Percentiles rank a stretch among this genome's conserved stretches.
Conservation (phyloP, 116 monocot genomes). For the Posidonia oceanica region DNA sequence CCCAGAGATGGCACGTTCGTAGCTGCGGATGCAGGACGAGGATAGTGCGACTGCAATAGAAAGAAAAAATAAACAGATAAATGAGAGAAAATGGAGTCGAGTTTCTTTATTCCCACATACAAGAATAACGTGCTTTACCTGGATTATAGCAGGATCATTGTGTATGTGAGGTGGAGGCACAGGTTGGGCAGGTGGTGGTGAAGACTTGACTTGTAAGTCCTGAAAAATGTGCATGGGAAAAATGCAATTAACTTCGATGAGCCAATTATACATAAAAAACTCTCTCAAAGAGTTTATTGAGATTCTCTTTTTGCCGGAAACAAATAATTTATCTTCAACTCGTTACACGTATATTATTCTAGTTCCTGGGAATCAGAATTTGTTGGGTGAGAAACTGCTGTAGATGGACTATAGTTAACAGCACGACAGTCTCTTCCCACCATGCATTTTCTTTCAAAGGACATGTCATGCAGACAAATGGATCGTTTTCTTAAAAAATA, state of each 20-base stretch:
- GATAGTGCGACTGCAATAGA: slow-evolving; percentile 68
- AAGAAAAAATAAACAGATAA: not conserved
- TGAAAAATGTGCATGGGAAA: slow-evolving; percentile 10
- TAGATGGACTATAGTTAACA: too few relatives aligned
- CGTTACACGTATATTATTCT: too few relatives aligned
- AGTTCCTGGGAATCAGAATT: too few relatives aligned
- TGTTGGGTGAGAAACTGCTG: too few relatives aligned
- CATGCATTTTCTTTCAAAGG: too few relatives aligned
- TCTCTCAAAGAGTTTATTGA: not conserved
- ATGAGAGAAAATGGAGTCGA: not conserved
- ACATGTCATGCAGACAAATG: too few relatives aligned
- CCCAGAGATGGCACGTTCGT: slow-evolving; percentile 29
- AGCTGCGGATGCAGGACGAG: slow-evolving; percentile 36
- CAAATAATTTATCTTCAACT: too few relatives aligned
- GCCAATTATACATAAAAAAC: not conserved
- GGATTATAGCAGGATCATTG: slow-evolving; percentile 78
- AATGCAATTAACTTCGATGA: not conserved
- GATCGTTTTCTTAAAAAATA: too few relatives aligned
- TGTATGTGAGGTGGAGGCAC: slow-evolving; percentile 26
- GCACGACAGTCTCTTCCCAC: too few relatives aligned
- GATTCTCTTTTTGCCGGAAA: too few relatives aligned
- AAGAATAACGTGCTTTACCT: slow-evolving; percentile 26
- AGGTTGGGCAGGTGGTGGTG: slow-evolving; percentile 53
- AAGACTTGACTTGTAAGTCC: slow-evolving; percentile 87
- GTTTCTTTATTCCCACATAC: not conserved